These are phyloP conservation scores for Bombardia bombarda DNA, from an alignment of 495 filamentous ascomycete species.

Conservation along the genomic window DNA sequence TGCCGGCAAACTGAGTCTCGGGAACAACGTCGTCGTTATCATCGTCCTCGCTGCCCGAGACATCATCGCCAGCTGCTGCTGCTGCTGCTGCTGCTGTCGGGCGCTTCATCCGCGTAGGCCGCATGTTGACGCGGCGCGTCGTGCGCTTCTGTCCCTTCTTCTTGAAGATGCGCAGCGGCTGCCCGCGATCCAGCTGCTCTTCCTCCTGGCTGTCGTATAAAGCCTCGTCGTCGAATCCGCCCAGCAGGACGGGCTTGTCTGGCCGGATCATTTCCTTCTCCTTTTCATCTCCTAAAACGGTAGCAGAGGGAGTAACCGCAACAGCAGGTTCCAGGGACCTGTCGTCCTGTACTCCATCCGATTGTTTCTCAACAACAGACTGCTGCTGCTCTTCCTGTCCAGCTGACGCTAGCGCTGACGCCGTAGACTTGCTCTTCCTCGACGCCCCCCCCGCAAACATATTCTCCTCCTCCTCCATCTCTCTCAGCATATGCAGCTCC, in stretches of 20 bases:
- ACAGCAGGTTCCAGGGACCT: slow-evolving; percentile 1
- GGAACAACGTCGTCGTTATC: slow-evolving; percentile 22
- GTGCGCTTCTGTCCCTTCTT: slow-evolving; percentile 91
- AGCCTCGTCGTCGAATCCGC: slow-evolving; percentile 52
- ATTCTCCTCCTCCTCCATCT: slow-evolving; percentile 53
- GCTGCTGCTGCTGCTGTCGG: slow-evolving; percentile 29
- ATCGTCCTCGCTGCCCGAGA: slow-evolving; percentile 11
- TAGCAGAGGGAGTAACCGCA: background rate
- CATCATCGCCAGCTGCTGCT: too few relatives aligned
- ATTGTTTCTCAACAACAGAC: slow-evolving; percentile 34
- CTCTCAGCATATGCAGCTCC: slow-evolving; percentile 72
- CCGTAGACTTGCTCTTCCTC: background rate
- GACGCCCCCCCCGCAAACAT: background rate
- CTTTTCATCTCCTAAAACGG: too few relatives aligned
- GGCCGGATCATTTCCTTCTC: slow-evolving; percentile 3
- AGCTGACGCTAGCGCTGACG: background rate
- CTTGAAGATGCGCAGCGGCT: slow-evolving; percentile 61
- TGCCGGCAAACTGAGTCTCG: slow-evolving; percentile 33
- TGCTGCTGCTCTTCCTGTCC: slow-evolving; percentile 10
- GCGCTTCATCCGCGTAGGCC: slow-evolving; percentile 33
- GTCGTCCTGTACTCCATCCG: too few relatives aligned
- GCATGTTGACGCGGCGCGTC: slow-evolving; percentile 71
- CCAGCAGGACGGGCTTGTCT: slow-evolving; percentile 38
- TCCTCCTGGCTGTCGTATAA: slow-evolving; percentile 40
- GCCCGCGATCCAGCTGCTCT: slow-evolving; percentile 31